These are phyloP conservation scores for Candida sphagnicola DNA, from an alignment of 805 yeast genomes.

Conservation along the genomic window DNA sequence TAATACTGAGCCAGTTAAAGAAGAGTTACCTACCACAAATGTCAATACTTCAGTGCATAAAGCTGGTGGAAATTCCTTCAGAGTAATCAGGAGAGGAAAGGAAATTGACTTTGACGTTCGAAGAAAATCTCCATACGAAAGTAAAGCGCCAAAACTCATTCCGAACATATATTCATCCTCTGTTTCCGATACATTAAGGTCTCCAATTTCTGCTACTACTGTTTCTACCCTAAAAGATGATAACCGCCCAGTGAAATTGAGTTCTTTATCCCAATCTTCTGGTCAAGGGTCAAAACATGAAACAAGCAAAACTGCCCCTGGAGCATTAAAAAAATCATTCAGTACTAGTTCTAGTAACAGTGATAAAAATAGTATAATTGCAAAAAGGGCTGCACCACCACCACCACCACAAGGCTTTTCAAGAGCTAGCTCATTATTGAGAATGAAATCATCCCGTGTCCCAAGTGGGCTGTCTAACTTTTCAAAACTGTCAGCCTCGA, in stretches of 20 bases:
- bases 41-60: background rate
- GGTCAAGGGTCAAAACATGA: background rate
- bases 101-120: slow-evolving; percentile 83
- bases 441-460: slow-evolving; percentile 6
- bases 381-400: slow-evolving; percentile 69
- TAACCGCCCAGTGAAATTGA: background rate
- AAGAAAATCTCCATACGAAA: slow-evolving; percentile 67
- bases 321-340: background rate
- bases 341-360: slow-evolving; percentile 1
- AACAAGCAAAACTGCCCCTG: background rate
- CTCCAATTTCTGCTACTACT: slow-evolving; percentile 36
- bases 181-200: slow-evolving; percentile 20
- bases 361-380: slow-evolving; percentile 40
- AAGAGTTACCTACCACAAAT: background rate
- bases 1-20: slow-evolving; percentile 10
- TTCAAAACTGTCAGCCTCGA: background rate
- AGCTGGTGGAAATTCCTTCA: slow-evolving; percentile 43
- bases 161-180: slow-evolving; percentile 34
- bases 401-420: slow-evolving; percentile 42
- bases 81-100: slow-evolving; percentile 59
- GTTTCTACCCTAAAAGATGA: slow-evolving; percentile 24
- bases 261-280: background rate
- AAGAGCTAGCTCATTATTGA: slow-evolving; percentile 3
- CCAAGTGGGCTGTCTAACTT: slow-evolving; percentile 3
- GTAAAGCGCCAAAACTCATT: slow-evolving; percentile 38